These are phyloP conservation scores for Globisporangium cylindrosporum DNA, from an alignment of 352 stramenopile species.

Conservation along the genomic window DNA sequence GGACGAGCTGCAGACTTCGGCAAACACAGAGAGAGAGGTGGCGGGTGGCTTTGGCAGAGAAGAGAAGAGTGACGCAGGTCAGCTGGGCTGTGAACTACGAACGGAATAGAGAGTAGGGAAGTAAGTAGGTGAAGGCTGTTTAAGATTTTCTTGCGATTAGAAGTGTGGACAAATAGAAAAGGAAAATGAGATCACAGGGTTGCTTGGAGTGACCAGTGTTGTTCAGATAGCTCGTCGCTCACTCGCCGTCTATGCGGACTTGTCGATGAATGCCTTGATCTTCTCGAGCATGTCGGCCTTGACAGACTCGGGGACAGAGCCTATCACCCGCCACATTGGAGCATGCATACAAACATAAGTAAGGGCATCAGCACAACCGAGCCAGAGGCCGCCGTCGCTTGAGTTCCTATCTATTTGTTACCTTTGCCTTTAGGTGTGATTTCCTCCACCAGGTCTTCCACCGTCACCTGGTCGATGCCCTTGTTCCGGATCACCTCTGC, in stretches of 20 bases:
- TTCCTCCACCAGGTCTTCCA: conserved; percentile 92
- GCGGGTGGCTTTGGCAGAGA: background rate
- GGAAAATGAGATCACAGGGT: background rate
- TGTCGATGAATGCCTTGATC: conserved; percentile 91
- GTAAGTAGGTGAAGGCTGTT: background rate
- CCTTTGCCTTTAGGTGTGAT: conserved; percentile 88
- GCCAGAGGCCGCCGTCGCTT: background rate
- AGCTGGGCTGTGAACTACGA: background rate
- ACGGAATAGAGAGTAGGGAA: conserved; percentile 6
- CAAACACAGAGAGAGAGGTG: background rate
- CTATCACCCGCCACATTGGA: background rate
- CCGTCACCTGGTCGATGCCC: conserved; percentile 92
- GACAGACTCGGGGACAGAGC: conserved; percentile 86
- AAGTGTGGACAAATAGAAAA: conserved; percentile 8
- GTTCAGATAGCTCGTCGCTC: background rate
- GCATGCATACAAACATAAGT: background rate
- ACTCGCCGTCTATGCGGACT: conserved; percentile 28
- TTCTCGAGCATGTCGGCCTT: conserved; percentile 89
- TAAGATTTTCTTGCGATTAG: background rate
- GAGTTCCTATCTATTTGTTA: conserved; percentile 11
- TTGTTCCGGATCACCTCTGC: conserved; percentile 92
- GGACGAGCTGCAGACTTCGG: background rate
- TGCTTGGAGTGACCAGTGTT: background rate
- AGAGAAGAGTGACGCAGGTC: background rate
- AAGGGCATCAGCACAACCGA: background rate